Evolutionary conservation across 2,329 filamentous ascomycete species (phyloP), one percentile per base, ranked within the genome.

Genomic region (Zopfia rhizophila): DNA sequence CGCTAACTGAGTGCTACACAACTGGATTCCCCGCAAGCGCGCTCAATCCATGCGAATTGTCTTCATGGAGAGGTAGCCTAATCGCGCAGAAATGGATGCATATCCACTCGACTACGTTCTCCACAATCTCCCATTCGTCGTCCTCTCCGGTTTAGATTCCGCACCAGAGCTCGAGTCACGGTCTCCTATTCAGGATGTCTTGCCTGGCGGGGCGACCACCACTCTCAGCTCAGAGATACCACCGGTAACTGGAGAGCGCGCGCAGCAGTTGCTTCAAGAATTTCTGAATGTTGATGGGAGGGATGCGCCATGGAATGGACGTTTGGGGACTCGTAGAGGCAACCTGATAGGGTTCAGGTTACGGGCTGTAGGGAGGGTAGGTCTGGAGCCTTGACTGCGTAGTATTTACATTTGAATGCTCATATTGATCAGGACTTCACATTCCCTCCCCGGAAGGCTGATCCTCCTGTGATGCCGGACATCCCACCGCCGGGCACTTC

Each of bases 101-200:
- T 93, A 91, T 74, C 88, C 89, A 42, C 70, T 76, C 47, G 88
- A 87, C 72, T 96, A 92, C 76, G 79, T 96, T 70, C 84, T 87
- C 69, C 91, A 94, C 74, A 95, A 94, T 74, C 81, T 95, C 61
- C 93, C 93, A 24, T 81, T 96, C 45, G 75, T 97, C 51, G 78
- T 95, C 33, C 82, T 96, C 23, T 91, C 91, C 25, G 94, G 93
- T 10, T 81, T 97, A 23, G 74, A 72, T 14, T 56, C 58, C 7
- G 46, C 38, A 13, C 55, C 57, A 17, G 68, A 70, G 45, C 57
- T 55, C 29, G 52, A 63, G 17, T 55, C 70, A 76, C 33, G 78
- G 80, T 55, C 75, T 75, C 33, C 78, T 78, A 39, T 77, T 3
- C 58, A 69, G 7, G 24, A 65, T 49, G 63, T 69, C 38, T 54